Evolutionary conservation across 805 yeast species (phyloP).

Genomic region (Kodamaea kaohsiungensis): DNA sequence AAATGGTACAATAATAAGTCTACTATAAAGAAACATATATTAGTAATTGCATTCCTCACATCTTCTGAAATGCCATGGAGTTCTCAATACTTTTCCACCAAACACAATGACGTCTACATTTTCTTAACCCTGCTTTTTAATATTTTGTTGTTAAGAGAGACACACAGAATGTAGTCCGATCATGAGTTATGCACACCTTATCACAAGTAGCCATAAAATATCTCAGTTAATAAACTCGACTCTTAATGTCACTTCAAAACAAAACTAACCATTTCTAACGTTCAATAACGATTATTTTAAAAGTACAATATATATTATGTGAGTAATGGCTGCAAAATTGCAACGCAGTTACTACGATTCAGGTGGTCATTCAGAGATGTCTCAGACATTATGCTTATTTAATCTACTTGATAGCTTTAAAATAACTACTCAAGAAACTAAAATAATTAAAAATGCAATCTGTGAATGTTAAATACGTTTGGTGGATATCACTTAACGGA

Average conservation of each 20-base stretch:
- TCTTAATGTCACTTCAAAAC: neutral
- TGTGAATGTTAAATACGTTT: neutral
- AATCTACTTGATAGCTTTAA: neutral
- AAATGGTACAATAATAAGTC: no score
- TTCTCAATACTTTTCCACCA: no score
- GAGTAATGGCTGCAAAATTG: conserved; percentile 2
- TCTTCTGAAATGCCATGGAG: no score
- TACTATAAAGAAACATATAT: no score
- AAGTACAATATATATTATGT: neutral
- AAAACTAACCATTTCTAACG: neutral
- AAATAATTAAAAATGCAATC: neutral
- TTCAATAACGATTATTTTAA: neutral
- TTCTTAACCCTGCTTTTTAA: no score
- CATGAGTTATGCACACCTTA: no score
- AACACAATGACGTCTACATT: no score
- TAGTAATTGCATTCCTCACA: no score
- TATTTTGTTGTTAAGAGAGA: no score
- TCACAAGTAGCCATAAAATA: no score
- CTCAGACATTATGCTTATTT: neutral
- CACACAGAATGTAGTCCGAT: no score
- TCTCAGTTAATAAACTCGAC: no score
- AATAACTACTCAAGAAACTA: neutral
- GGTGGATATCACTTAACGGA: neutral
- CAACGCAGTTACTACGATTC: neutral
- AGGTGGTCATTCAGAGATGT: neutral